A percentile compares a stretch with the other conserved stretches of the same genome.
Conservation (phyloP, 805 yeast species). For the Ogataea methanolica region DNA sequence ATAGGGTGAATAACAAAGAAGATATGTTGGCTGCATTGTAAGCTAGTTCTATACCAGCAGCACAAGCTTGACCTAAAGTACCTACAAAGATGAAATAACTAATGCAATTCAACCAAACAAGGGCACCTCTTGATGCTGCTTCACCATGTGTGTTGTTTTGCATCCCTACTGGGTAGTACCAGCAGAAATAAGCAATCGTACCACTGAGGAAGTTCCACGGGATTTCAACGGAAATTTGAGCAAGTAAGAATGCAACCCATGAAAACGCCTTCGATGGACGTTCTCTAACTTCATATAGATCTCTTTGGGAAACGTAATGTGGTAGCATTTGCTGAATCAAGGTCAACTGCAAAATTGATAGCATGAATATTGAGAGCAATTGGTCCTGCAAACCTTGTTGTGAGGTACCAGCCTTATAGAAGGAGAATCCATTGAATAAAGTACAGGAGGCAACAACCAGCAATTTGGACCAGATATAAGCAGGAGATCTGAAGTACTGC, state of each 20-base stretch:
- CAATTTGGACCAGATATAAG: conserved; percentile 51
- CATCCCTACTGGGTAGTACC: conserved; percentile 73
- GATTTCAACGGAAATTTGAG: conserved; percentile 61
- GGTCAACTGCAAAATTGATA: conserved; percentile 42
- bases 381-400: conserved; percentile 71
- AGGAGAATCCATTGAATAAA: conserved; percentile 62
- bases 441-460: conserved; percentile 47
- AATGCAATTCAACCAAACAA: conserved; percentile 34
- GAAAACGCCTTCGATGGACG: conserved; percentile 67
- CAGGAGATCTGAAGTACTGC: conserved; percentile 63
- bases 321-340: conserved; percentile 58
- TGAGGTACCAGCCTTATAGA: conserved; percentile 55
- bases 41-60: conserved; percentile 53
- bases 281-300: conserved; percentile 67
- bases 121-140: conserved; percentile 50
- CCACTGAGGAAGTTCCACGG: conserved; percentile 62
- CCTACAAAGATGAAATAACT: conserved; percentile 52
- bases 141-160: conserved; percentile 48
- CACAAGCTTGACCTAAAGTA: conserved; percentile 53
- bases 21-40: conserved; percentile 31
- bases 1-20: conserved; percentile 46
- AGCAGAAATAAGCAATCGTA: conserved; percentile 56
- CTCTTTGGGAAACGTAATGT: conserved; percentile 54
- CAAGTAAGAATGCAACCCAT: conserved; percentile 58
- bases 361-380: conserved; percentile 70